These are phyloP conservation scores for Ceratocystis papillata DNA, from an alignment of 2,329 filamentous ascomycete species.

Conservation along the genomic window DNA sequence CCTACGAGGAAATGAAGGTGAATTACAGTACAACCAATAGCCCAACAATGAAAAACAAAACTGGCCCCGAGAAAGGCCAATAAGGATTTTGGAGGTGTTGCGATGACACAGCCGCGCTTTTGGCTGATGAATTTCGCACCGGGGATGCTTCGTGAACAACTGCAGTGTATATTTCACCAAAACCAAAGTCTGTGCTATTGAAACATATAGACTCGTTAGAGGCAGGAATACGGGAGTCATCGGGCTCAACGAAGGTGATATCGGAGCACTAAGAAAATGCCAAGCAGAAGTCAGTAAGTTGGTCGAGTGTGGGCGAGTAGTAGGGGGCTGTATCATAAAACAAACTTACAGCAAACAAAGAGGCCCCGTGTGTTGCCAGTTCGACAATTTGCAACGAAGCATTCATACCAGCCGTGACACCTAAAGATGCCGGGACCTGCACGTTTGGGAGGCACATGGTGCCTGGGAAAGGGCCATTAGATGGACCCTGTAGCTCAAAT, in stretches of 20 bases:
- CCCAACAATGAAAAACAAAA: background rate
- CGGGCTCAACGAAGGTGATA: conserved; percentile 53
- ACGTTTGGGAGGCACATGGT: conserved; percentile 71
- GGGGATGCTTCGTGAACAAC: conserved; percentile 21
- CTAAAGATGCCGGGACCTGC: conserved; percentile 52
- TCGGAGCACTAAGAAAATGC: conserved; percentile 57
- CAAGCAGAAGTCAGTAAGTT: background rate
- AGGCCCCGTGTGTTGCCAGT: conserved; percentile 60
- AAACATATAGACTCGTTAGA: conserved; percentile 53
- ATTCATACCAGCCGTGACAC: conserved; percentile 59
- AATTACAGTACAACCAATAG: conserved; percentile 5
- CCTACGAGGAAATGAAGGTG: background rate
- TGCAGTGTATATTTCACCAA: conserved; percentile 51
- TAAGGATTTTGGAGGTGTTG: background rate
- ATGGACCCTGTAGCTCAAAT: conserved; percentile 65
- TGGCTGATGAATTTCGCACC: conserved; percentile 11
- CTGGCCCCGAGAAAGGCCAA: background rate
- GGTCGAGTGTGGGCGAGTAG: background rate
- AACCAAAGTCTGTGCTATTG: conserved; percentile 58
- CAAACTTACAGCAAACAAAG: conserved; percentile 56
- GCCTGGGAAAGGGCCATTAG: conserved; percentile 62
- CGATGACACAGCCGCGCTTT: conserved; percentile 9
- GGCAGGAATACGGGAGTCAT: conserved; percentile 46
- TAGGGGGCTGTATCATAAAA: background rate
- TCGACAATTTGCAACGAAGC: conserved; percentile 73